Conservation (phyloP, 2,329 filamentous ascomycete genomes). For the Diplodia intermedia region DNA sequence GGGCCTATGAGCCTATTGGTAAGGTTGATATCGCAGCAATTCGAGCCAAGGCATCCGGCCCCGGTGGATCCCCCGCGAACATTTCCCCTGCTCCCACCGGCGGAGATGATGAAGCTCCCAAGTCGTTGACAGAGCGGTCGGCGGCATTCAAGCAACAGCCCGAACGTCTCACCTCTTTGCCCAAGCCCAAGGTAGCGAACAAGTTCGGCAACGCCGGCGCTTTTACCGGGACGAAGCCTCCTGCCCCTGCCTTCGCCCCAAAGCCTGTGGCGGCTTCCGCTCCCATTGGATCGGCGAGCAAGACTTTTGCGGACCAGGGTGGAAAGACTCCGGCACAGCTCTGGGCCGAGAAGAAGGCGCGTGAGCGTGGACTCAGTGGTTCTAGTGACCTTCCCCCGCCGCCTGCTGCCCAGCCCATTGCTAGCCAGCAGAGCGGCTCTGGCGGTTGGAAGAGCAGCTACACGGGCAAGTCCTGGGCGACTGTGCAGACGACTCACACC, state of each 20-base stretch:
- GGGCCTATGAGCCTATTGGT: slow-evolving; percentile 90
- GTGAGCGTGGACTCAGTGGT: slow-evolving; percentile 68
- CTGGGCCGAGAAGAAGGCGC: slow-evolving; percentile 97
- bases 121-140: slow-evolving; percentile 76
- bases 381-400: slow-evolving; percentile 58
- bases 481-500: slow-evolving; percentile 77
- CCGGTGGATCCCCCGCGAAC: slow-evolving; percentile 48
- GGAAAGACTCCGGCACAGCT: slow-evolving; percentile 96
- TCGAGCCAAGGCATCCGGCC: slow-evolving; percentile 78
- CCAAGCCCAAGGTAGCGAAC: slow-evolving; percentile 94
- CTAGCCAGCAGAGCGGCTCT: slow-evolving; percentile 72
- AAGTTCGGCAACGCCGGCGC: slow-evolving; percentile 76
- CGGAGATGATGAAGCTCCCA: slow-evolving; percentile 59
- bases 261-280: slow-evolving; percentile 66
- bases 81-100: slow-evolving; percentile 55
- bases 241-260: slow-evolving; percentile 73
- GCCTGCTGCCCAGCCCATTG: slow-evolving; percentile 44
- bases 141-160: slow-evolving; percentile 74
- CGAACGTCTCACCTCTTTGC: slow-evolving; percentile 83
- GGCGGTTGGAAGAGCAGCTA: slow-evolving; percentile 89
- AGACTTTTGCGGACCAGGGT: slow-evolving; percentile 91
- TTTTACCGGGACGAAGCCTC: slow-evolving; percentile 89
- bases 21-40: slow-evolving; percentile 98
- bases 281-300: slow-evolving; percentile 80
- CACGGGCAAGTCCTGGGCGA: slow-evolving; percentile 84